Evolutionary conservation across 2,329 filamentous ascomycete genomes (phyloP).

Genomic region (Colletotrichum viniferum): DNA sequence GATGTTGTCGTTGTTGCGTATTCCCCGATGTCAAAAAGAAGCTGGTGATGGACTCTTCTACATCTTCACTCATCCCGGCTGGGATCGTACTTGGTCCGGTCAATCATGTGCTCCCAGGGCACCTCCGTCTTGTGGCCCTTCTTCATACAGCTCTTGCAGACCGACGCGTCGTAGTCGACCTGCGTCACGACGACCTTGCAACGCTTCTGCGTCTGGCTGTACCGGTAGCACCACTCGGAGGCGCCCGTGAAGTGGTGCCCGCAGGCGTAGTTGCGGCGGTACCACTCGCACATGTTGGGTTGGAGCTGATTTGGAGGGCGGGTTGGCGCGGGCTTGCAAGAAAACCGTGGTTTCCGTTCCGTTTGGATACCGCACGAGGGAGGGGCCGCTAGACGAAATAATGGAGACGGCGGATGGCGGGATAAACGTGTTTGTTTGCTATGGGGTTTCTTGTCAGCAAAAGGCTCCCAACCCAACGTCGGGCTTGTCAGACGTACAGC

Average conservation of each 20-base stretch:
- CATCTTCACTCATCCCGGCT: constrained; percentile 1
- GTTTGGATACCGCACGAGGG: not conserved
- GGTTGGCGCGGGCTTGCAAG: constrained; percentile 15
- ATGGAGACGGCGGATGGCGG: not conserved
- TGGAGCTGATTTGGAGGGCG: constrained; percentile 10
- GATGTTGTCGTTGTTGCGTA: not conserved
- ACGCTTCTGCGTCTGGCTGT: constrained; percentile 21
- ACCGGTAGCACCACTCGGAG: constrained; percentile 20
- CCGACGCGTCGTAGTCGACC: constrained; percentile 12
- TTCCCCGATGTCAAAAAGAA: too few relatives aligned
- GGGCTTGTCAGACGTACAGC: not conserved
- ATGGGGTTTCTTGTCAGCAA: not conserved
- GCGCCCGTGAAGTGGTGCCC: constrained; percentile 22
- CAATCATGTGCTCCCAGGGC: not conserved
- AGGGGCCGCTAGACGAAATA: not conserved
- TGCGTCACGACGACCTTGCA: constrained; percentile 19
- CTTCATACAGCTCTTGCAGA: constrained; percentile 13
- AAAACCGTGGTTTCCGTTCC: not conserved
- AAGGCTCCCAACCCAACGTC: not conserved
- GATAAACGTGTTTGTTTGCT: not conserved
- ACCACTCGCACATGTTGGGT: constrained; percentile 23
- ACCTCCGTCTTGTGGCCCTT: not conserved
- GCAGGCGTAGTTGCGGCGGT: constrained; percentile 23
- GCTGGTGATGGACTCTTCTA: too few relatives aligned
- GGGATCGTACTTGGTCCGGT: not conserved